Evolutionary conservation across 768 basidiomycete species (phyloP).

Genomic region (Boletus patriciae): DNA sequence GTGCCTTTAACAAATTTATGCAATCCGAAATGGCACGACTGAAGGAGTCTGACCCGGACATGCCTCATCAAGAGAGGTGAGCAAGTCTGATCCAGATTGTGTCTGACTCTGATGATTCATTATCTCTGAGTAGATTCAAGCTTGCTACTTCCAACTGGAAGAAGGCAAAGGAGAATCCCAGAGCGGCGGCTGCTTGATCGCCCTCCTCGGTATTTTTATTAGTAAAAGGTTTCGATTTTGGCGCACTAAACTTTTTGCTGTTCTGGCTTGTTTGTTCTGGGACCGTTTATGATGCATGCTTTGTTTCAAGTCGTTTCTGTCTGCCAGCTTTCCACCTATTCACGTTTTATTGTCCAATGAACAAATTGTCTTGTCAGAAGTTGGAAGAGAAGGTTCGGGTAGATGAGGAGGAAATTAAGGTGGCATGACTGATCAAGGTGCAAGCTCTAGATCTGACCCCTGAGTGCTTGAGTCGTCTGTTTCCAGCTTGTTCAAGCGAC

Average conservation of each 20-base stretch:
- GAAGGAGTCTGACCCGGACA: constrained; percentile 71
- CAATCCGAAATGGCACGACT: constrained; percentile 76
- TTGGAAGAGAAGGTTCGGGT: not conserved
- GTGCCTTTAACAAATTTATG: constrained; percentile 80
- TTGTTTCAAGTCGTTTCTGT: not conserved
- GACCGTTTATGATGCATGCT: constrained; percentile 4
- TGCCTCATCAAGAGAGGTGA: constrained; percentile 73
- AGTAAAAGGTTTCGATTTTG: constrained; percentile 29
- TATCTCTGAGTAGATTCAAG: constrained; percentile 54
- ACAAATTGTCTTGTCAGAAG: not conserved
- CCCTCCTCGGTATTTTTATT: constrained; percentile 33
- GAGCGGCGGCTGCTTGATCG: constrained; percentile 32
- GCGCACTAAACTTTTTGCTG: constrained; percentile 17
- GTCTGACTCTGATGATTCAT: not conserved
- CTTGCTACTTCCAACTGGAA: constrained; percentile 78
- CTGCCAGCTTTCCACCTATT: constrained; percentile 11
- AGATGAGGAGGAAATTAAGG: not conserved
- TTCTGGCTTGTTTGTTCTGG: constrained; percentile 10
- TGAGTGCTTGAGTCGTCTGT: constrained; percentile 21
- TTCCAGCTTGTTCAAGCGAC: constrained; percentile 29
- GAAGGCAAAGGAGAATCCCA: constrained; percentile 66
- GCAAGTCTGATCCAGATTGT: not conserved
- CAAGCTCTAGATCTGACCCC: constrained; percentile 4
- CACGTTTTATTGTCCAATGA: constrained; percentile 9
- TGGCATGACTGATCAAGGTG: constrained; percentile 3